Conservation (phyloP, 1,284 basidiomycete genomes). For the Leccinum pachyderme region DNA sequence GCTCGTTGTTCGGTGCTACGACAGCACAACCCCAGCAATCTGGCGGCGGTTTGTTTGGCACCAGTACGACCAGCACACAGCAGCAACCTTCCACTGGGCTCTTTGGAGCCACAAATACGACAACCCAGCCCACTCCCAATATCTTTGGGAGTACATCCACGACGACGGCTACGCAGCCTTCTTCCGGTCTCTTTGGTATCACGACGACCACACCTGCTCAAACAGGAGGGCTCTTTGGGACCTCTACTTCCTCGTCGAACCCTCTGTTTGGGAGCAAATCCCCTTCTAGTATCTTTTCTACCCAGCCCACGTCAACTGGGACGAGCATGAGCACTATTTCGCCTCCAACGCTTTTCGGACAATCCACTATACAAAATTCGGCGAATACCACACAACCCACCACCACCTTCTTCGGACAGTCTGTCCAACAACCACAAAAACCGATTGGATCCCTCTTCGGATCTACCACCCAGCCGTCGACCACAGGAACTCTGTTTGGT, state of each 20-base stretch:
- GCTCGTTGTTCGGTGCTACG: slow-evolving; percentile 13
- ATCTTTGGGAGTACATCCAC: slow-evolving; percentile 15
- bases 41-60: slow-evolving; percentile 26
- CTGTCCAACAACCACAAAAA: slow-evolving; percentile 29
- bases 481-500: slow-evolving; percentile 32
- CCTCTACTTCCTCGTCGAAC: slow-evolving; percentile 16
- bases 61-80: slow-evolving; percentile 10
- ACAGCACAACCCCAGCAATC: slow-evolving; percentile 18
- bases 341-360: slow-evolving; percentile 35
- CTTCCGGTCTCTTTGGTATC: slow-evolving; percentile 14
- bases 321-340: slow-evolving; percentile 19
- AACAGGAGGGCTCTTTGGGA: slow-evolving; percentile 21
- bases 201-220: slow-evolving; percentile 12
- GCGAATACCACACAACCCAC: slow-evolving; percentile 19
- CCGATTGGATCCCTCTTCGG: slow-evolving; percentile 35
- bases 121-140: slow-evolving; percentile 18
- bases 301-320: slow-evolving; percentile 4
- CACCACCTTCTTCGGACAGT: slow-evolving; percentile 31
- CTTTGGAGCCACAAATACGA: slow-evolving; percentile 20
- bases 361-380: slow-evolving; percentile 16
- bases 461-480: slow-evolving; percentile 27
- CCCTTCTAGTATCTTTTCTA: slow-evolving; percentile 17
- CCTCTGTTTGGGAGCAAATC: slow-evolving; percentile 29
- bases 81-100: slow-evolving; percentile 17
- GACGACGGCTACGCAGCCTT: slow-evolving; percentile 16